Evolutionary conservation across 176 grass and related monocot genomes (phyloP), one percentile per base, ranked within the genome.

Genomic region (Oryza glumipatula): DNA sequence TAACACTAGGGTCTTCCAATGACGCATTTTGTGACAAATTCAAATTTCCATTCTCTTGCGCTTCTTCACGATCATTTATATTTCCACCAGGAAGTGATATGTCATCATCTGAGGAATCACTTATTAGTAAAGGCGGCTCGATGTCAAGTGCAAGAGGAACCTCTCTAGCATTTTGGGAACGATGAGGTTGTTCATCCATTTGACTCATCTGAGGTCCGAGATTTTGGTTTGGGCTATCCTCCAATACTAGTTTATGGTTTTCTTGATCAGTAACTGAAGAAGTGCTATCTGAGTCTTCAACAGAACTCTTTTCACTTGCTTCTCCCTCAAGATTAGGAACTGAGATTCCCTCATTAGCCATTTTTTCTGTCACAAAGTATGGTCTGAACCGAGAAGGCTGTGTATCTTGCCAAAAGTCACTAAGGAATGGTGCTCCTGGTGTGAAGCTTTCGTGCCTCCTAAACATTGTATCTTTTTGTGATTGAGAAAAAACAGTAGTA

Each of bases 401-500:
- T 9, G 54, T 9, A 48, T 86, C 79, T 86, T 86, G 88, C 79
- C 38, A 73, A 71, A 90, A 82, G 5, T 91, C 84, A 46, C 45
- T 80, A 3, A 87, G 65, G 35, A 89, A 91, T 14, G 92, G 80
- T 68, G 84, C 77, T 72, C 89, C 89, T 72, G 79, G 72, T 0
- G 87, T 89, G 82, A 94, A 91, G 74, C 92, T 94, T 56, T 92
- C 89, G 38, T 94, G 87, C 81, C 92, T 89, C 76, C 87, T 87
- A 76, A 87, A 87, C 51, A 94, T 23, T 17, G 76, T 36, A 85
- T 78, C 80, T 11, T 70, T 78, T 63, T 78, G 78, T 65, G 80
- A 49, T 67, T 77, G 83, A 46, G 45, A 68, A 19, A 36, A 52
- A 73, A 70, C 22, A 76, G 45, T 39, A 71, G 68, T 30, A 80